phyloP scores from a whole-genome alignment of 2,329 filamentous ascomycete genomes.

The Fusarium zealandicum region DNA sequence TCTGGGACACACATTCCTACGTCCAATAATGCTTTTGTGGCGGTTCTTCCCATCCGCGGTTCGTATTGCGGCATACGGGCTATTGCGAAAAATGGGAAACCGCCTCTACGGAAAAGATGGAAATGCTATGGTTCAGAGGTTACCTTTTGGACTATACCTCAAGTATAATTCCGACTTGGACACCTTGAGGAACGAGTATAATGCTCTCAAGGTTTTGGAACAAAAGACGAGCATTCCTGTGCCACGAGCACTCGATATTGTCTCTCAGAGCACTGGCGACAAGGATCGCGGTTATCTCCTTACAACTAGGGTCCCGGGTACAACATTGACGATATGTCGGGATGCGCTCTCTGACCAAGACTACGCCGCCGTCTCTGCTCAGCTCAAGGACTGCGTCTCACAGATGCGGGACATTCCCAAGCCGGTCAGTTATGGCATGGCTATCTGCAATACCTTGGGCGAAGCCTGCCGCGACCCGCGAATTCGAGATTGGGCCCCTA shows the following conservation, averaged over 20 bases:
- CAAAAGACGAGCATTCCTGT: conserved; percentile 40
- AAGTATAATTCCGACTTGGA: conserved; percentile 24
- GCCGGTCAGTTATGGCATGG: conserved; percentile 5
- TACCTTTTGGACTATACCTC: conserved; percentile 46
- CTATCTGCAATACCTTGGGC: conserved; percentile 45
- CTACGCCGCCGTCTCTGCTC: conserved; percentile 26
- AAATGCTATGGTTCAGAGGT: conserved; percentile 28
- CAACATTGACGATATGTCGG: conserved; percentile 12
- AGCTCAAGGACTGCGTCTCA: conserved; percentile 35
- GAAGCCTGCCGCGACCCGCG: conserved; percentile 40
- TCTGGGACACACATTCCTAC: too few relatives aligned
- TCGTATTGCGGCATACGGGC: background rate
- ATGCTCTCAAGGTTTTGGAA: conserved; percentile 38
- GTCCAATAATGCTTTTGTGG: too few relatives aligned
- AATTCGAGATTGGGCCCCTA: conserved; percentile 29
- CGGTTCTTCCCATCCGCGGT: background rate
- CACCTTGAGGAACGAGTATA: conserved; percentile 38
- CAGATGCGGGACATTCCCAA: conserved; percentile 42
- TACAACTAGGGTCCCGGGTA: conserved; percentile 1
- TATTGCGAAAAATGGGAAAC: background rate
- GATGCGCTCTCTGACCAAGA: conserved; percentile 39
- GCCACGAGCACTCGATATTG: conserved; percentile 29
- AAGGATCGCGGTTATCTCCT: too few relatives aligned
- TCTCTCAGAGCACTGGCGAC: too few relatives aligned
- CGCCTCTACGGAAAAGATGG: conserved; percentile 4